Evolutionary conservation across 2,329 filamentous ascomycete species (phyloP).

Genomic region (Fusarium sp.): DNA sequence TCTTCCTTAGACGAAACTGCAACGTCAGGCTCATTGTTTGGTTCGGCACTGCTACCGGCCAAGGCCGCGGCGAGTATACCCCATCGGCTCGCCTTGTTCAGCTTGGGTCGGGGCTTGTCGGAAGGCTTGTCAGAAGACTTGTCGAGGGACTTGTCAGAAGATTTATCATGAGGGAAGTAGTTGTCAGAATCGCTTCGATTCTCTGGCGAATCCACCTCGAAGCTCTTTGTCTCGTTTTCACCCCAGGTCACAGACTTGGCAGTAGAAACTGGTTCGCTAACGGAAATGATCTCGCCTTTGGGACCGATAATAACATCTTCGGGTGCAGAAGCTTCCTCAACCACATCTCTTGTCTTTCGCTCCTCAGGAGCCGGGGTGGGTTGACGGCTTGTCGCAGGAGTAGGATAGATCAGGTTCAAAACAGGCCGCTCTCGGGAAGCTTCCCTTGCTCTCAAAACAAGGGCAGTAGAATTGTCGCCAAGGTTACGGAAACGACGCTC

Average conservation of each 20-base stretch:
- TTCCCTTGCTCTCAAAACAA: conserved; percentile 63
- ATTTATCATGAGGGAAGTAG: conserved; percentile 44
- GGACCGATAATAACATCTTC: conserved; percentile 58
- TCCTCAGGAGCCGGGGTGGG: conserved; percentile 61
- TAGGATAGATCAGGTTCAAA: conserved; percentile 73
- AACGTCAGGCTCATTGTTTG: conserved; percentile 53
- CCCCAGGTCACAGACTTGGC: conserved; percentile 76
- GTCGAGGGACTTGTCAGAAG: conserved; percentile 52
- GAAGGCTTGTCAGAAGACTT: conserved; percentile 42
- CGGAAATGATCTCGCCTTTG: conserved; percentile 60
- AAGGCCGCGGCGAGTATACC: conserved; percentile 67
- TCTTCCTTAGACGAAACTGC: conserved; percentile 29
- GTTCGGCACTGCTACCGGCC: conserved; percentile 58
- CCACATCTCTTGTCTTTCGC: conserved; percentile 33
- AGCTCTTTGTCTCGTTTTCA: conserved; percentile 75
- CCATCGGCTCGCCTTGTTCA: conserved; percentile 64
- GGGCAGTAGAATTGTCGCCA: conserved; percentile 47
- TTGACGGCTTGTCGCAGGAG: conserved; percentile 62
- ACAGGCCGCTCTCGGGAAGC: conserved; percentile 70
- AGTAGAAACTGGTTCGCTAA: conserved; percentile 37
- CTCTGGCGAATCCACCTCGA: conserved; percentile 72
- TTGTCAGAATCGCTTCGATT: conserved; percentile 53
- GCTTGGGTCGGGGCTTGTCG: conserved; percentile 54
- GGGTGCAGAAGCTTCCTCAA: conserved; percentile 37
- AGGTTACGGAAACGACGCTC: conserved; percentile 56